Conservation (phyloP, 2,329 filamentous ascomycete genomes). For the Epichloe gansuensis region DNA sequence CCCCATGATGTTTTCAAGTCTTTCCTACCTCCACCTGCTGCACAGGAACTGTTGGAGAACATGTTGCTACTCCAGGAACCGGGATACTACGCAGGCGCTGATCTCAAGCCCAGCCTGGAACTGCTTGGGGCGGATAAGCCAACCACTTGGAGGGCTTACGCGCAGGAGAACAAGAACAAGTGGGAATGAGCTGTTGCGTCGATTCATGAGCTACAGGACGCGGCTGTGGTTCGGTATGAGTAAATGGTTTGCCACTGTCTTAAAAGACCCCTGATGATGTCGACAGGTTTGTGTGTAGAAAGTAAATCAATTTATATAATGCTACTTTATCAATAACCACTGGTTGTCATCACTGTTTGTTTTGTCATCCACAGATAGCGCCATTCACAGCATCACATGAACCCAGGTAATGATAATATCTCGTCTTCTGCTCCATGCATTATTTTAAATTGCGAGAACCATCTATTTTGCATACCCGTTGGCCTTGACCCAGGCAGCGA, state of each 20-base stretch:
- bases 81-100: conserved; percentile 27
- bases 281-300: too few species aligned
- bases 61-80: conserved; percentile 28
- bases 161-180: conserved; percentile 18
- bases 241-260: too few species aligned
- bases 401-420: too few species aligned
- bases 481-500: conserved; percentile 14
- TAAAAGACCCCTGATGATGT: too few species aligned
- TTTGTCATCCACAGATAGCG: not conserved
- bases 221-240: too few species aligned
- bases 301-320: too few species aligned
- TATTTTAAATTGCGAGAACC: not conserved
- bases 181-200: conserved; percentile 11
- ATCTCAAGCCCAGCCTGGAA: conserved; percentile 18
- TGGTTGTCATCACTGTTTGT: too few species aligned
- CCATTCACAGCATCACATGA: too few species aligned
- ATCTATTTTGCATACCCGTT: conserved; percentile 11
- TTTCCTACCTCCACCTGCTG: conserved; percentile 16
- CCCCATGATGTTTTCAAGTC: conserved; percentile 23
- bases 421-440: not conserved
- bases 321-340: too few species aligned
- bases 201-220: not conserved
- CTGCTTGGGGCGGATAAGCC: conserved; percentile 24
- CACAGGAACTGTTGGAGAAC: conserved; percentile 29
- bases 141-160: conserved; percentile 26